Base-by-base conservation (phyloP, 306 rosid genomes). In the Vigna mungo region DNA sequence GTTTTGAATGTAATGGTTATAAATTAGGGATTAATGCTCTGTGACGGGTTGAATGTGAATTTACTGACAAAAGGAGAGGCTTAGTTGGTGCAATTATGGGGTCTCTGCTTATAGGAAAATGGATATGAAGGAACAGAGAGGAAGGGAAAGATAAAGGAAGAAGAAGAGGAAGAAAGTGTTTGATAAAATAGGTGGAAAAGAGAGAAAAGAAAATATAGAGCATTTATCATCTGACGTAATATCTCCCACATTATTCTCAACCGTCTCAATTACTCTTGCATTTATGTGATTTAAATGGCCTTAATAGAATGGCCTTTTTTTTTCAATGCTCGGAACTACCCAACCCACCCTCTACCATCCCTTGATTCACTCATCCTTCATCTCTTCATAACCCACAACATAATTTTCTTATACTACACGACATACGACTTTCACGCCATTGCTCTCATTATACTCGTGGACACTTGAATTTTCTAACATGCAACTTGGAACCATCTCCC, bases 231-330 rank as follows among this genome's bases (percentile, higher is more conserved):
- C 87, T 86, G 96, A 92, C 88, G 94, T 87, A 84, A 79, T 85
- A 82, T 83, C 86, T 67, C 83, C 80, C 79, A 83, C 91, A 85
- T 90, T 76, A 86, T 84, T 87, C 89, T 86, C 97, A 92, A 90
- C 94, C 59, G 96, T 85, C 87, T 89, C 96, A 90, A 87, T 92
- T 92, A 90, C 92, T 92, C 85, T 78, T 81, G 94, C 97, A 92
- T 90, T 92, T 89, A 92, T 88, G 87, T 82, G 90, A 78, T 88
- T 87, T 89, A 83, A 90, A 89, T 90, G 88, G 88, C 78, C 90
- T 84, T 88, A 92, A 90, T 87, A 86, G 83, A 83, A 86, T 77
- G 53, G 27, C 76, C 84, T 85, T 83, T 84, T 81, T 77, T 77
- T 85, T 88, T 82, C 87, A 90, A 89, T 89, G 91, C 92, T 75